A percentile compares a stretch with the other conserved stretches of the same genome.
These are phyloP conservation scores for Aspergillus cristatus DNA, from an alignment of 495 filamentous ascomycete genomes.

Conservation along the genomic window DNA sequence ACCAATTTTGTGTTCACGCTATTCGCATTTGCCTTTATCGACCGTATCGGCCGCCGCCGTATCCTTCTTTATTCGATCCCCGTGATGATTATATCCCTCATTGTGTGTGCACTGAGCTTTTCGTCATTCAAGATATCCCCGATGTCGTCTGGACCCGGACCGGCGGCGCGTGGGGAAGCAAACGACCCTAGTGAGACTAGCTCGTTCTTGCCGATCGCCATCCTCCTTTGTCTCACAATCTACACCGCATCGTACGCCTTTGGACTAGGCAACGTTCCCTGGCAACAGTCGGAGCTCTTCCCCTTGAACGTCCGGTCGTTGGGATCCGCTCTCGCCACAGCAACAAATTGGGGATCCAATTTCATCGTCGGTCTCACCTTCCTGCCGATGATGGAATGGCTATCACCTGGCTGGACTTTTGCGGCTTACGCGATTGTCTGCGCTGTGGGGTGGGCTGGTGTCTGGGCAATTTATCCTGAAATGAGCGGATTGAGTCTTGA, in stretches of 20 bases:
- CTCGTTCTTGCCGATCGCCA: constrained; percentile 31
- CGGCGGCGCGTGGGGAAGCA: neutral
- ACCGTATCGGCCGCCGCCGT: constrained; percentile 68
- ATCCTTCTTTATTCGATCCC: constrained; percentile 81
- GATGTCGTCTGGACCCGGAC: constrained; percentile 10
- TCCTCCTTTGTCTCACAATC: constrained; percentile 64
- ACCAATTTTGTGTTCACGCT: constrained; percentile 81
- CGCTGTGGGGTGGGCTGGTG: constrained; percentile 50
- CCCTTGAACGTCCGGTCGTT: constrained; percentile 72
- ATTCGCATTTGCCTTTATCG: constrained; percentile 67
- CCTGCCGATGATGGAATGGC: constrained; percentile 69
- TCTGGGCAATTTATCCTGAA: constrained; percentile 75
- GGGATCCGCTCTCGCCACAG: constrained; percentile 74
- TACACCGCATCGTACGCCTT: constrained; percentile 81
- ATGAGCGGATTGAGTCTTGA: constrained; percentile 74
- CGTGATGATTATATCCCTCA: constrained; percentile 67
- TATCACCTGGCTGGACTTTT: constrained; percentile 74
- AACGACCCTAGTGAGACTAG: constrained; percentile 2
- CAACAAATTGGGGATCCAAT: constrained; percentile 84
- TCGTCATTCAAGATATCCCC: constrained; percentile 36
- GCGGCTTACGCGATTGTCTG: constrained; percentile 65
- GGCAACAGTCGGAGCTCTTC: constrained; percentile 91
- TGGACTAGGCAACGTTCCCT: constrained; percentile 86
- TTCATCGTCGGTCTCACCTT: constrained; percentile 84
- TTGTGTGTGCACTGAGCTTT: constrained; percentile 59